Conservation (phyloP, 1,284 basidiomycete genomes). For the Pseudozyma flocculosa region DNA sequence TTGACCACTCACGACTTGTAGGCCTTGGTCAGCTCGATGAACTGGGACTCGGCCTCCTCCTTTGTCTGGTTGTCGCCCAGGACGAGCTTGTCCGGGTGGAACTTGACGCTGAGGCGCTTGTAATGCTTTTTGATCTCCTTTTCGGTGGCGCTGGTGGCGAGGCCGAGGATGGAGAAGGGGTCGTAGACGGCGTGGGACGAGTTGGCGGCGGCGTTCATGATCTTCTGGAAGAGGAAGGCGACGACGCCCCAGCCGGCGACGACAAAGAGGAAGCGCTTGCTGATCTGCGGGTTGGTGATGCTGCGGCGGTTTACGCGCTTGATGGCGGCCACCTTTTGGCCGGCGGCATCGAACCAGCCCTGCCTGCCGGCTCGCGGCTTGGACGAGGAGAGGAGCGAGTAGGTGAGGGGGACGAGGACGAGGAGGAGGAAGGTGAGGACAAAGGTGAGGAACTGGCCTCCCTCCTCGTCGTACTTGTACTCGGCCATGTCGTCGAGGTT, state of each 20-base stretch:
- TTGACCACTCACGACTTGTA: constrained; percentile 83
- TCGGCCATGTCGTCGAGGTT: constrained; percentile 36
- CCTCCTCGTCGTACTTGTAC: constrained; percentile 59
- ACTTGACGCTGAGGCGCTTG: constrained; percentile 71
- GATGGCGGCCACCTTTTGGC: constrained; percentile 48
- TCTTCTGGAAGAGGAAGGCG: constrained; percentile 68
- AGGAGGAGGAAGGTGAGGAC: constrained; percentile 54
- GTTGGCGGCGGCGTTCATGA: constrained; percentile 65
- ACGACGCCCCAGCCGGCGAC: constrained; percentile 75
- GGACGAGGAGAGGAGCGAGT: constrained; percentile 36
- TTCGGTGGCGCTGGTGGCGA: constrained; percentile 75
- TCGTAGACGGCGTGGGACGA: constrained; percentile 66
- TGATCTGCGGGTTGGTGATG: constrained; percentile 44
- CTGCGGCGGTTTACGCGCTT: constrained; percentile 21
- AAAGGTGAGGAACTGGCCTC: constrained; percentile 56
- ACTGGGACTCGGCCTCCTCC: constrained; percentile 83
- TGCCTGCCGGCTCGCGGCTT: constrained; percentile 12
- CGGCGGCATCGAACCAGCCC: constrained; percentile 48
- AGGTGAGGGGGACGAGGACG: constrained; percentile 53
- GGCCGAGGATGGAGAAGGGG: constrained; percentile 90
- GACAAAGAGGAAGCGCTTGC: constrained; percentile 57
- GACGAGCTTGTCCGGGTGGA: constrained; percentile 93
- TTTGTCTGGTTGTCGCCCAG: constrained; percentile 77
- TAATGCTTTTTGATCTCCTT: constrained; percentile 96
- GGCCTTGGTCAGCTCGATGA: constrained; percentile 93